A percentile compares a stretch with the other conserved stretches of the same genome.
phyloP scores from a whole-genome alignment of 108 stramenopile genomes.

The Skeletonema tropicum region DNA sequence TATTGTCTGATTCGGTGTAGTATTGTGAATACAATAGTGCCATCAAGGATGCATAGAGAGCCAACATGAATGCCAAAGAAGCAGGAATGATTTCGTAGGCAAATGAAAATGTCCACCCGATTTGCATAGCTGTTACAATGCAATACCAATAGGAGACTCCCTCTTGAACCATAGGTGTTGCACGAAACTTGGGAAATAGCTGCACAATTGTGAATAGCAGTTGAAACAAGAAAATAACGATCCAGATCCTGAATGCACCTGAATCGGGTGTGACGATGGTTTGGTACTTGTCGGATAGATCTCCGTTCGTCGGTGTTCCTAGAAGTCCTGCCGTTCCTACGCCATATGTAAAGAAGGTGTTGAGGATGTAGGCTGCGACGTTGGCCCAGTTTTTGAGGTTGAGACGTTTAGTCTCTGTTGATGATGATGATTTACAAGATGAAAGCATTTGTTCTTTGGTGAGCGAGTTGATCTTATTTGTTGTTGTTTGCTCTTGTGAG shows the following conservation, averaged over 20 bases:
- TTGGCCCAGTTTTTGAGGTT: conserved; percentile 67
- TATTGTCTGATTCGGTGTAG: conserved; percentile 24
- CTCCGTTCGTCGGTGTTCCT: conserved; percentile 54
- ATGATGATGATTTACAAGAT: background rate
- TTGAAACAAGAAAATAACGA: conserved; percentile 73
- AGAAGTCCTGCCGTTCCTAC: conserved; percentile 50
- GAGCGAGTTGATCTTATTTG: no score
- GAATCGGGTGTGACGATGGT: conserved; percentile 80
- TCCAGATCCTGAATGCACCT: conserved; percentile 85
- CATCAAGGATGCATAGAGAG: conserved; percentile 51
- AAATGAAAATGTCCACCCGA: conserved; percentile 75
- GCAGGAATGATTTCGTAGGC: conserved; percentile 58
- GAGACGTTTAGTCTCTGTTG: conserved; percentile 7
- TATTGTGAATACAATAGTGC: conserved; percentile 41
- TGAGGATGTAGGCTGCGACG: conserved; percentile 65
- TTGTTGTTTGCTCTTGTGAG: background rate
- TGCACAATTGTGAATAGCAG: conserved; percentile 66
- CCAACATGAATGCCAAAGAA: conserved; percentile 68
- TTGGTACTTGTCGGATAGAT: conserved; percentile 76
- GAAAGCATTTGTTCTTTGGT: background rate
- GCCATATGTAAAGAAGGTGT: conserved; percentile 67
- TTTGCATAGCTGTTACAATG: conserved; percentile 58
- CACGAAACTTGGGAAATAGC: conserved; percentile 45
- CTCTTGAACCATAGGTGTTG: conserved; percentile 44
- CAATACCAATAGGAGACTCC: conserved; percentile 70